A percentile compares a stretch with the other conserved stretches of the same genome.
These are phyloP conservation scores for Ceratobasidium papillatum DNA, from an alignment of 1,284 basidiomycete genomes.

Conservation along the genomic window DNA sequence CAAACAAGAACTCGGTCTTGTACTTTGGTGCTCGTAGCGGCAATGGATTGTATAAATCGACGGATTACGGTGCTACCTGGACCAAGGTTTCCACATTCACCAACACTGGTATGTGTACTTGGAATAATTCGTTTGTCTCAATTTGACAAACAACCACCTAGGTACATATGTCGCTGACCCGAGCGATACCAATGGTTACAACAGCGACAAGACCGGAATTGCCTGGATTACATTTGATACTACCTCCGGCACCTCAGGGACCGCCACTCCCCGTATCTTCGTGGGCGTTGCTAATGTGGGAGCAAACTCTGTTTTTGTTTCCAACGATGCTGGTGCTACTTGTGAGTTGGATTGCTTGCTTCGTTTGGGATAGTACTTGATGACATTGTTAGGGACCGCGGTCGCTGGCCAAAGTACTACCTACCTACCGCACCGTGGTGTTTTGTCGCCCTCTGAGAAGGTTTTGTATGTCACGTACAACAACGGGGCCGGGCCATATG, in stretches of 20 bases:
- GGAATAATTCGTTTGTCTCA: not conserved
- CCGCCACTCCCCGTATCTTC: conserved; percentile 68
- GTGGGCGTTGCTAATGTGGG: conserved; percentile 69
- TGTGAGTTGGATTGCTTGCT: conserved; percentile 54
- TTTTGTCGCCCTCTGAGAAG: conserved; percentile 65
- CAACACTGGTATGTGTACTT: conserved; percentile 58
- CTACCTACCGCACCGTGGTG: conserved; percentile 70
- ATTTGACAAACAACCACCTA: conserved; percentile 44
- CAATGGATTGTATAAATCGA: conserved; percentile 66
- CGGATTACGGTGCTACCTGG: conserved; percentile 51
- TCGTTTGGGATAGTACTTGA: conserved; percentile 4
- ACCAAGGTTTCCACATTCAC: conserved; percentile 49
- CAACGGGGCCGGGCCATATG: conserved; percentile 62
- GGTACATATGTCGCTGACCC: conserved; percentile 66
- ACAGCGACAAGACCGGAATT: conserved; percentile 64
- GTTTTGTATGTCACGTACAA: conserved; percentile 67
- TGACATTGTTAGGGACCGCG: conserved; percentile 58
- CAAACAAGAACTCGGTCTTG: conserved; percentile 66
- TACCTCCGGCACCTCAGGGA: conserved; percentile 59
- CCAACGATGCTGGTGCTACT: conserved; percentile 63
- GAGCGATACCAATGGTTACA: conserved; percentile 64
- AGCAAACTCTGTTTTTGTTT: conserved; percentile 63
- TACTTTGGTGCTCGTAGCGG: conserved; percentile 71
- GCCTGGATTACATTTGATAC: conserved; percentile 72
- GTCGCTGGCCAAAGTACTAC: conserved; percentile 66